Percentiles rank a stretch among this genome's conserved stretches.
Evolutionary conservation across 176 grass and related monocot genomes (phyloP).

Genomic region (Musa acuminata): DNA sequence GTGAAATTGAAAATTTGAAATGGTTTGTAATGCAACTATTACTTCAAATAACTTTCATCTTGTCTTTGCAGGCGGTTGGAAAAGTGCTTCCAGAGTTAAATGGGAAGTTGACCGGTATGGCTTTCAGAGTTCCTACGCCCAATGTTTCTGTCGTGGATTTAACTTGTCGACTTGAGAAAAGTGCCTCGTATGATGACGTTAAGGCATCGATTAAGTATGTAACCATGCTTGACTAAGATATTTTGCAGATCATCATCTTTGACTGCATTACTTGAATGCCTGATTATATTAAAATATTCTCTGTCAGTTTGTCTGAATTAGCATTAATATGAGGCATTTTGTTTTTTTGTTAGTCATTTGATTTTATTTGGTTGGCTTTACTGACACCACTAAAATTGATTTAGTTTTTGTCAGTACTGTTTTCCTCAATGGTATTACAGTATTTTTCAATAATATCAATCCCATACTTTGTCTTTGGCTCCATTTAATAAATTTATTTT

Average conservation of each 20-base stretch:
- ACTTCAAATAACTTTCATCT: slow-evolving; percentile 14
- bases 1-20: slow-evolving; percentile 28
- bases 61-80: slow-evolving; percentile 65
- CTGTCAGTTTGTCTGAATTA: background rate
- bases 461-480: no score
- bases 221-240: background rate
- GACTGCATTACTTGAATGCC: background rate
- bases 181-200: slow-evolving; percentile 86
- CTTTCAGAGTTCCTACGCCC: slow-evolving; percentile 93
- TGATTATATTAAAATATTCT: background rate
- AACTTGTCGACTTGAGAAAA: slow-evolving; percentile 92
- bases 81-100: slow-evolving; percentile 92
- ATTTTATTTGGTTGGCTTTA: background rate
- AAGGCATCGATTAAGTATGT: slow-evolving; percentile 94
- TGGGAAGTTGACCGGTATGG: slow-evolving; percentile 95
- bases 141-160: slow-evolving; percentile 98
- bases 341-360: background rate
- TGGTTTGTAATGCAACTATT: background rate
- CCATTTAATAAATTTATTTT: background rate
- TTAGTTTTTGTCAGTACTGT: background rate
- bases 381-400: background rate
- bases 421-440: background rate
- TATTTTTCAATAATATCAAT: background rate
- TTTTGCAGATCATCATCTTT: slow-evolving; percentile 4
- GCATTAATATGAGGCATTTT: background rate